Conservation (phyloP, 2,329 filamentous ascomycete species). For the Amesomyces nigricolor region DNA sequence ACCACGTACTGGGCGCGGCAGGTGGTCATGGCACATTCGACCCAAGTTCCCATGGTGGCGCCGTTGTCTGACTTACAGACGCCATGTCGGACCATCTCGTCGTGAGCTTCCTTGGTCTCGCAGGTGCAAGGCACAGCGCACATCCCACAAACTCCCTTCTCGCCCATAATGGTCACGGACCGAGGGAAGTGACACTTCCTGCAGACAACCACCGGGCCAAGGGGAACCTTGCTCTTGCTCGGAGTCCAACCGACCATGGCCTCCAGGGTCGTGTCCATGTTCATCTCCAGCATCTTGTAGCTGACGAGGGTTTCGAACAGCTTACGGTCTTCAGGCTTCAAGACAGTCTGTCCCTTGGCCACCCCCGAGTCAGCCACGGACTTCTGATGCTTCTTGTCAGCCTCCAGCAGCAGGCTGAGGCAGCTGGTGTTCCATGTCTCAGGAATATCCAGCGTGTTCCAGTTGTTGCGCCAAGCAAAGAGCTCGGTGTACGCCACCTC, state of each 20-base stretch:
- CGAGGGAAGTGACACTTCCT: conserved; percentile 39
- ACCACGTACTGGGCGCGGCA: conserved; percentile 48
- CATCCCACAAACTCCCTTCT: conserved; percentile 36
- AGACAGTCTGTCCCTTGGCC: conserved; percentile 21
- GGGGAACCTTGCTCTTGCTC: conserved; percentile 36
- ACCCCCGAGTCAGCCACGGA: conserved; percentile 7
- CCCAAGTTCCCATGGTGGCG: conserved; percentile 37
- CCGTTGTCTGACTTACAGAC: conserved; percentile 32
- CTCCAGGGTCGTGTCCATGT: conserved; percentile 40
- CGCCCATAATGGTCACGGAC: conserved; percentile 45
- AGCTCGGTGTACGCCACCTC: conserved; percentile 39
- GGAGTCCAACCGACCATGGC: conserved; percentile 43
- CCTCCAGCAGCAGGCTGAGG: conserved; percentile 42
- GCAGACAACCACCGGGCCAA: conserved; percentile 42
- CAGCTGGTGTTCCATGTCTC: conserved; percentile 47
- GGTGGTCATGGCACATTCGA: conserved; percentile 39
- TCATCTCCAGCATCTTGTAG: conserved; percentile 43
- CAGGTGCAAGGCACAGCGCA: conserved; percentile 31
- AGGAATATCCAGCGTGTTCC: conserved; percentile 43
- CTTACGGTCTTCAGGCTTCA: conserved; percentile 34
- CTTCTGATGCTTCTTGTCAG: conserved; percentile 34
- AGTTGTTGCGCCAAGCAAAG: conserved; percentile 36
- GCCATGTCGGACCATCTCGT: conserved; percentile 24
- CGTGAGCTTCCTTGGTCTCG: conserved; percentile 22
- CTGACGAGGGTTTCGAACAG: conserved; percentile 42